Conservation (phyloP, 2,329 filamentous ascomycete species). For the Sarocladium kiliense region DNA sequence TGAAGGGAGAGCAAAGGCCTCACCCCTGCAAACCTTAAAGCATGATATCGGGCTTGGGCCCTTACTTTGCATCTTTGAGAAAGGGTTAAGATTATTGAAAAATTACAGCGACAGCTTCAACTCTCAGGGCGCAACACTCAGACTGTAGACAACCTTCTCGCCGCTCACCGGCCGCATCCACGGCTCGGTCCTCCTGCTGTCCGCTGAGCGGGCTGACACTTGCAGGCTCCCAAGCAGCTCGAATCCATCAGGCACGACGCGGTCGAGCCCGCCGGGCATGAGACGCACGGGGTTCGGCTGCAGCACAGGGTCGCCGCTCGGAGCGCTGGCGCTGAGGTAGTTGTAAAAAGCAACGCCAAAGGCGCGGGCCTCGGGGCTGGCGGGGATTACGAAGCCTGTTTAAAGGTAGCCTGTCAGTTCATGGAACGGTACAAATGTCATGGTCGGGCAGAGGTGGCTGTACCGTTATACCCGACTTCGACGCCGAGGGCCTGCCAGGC, state of each 20-base stretch:
- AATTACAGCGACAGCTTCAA: no score
- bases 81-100: no score
- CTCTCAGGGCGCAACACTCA: no score
- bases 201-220: constrained; percentile 18
- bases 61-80: no score
- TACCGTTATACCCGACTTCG: constrained; percentile 31
- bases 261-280: constrained; percentile 26
- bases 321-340: constrained; percentile 22
- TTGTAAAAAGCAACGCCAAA: constrained; percentile 31
- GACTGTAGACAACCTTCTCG: constrained; percentile 31
- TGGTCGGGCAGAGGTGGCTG: constrained; percentile 16
- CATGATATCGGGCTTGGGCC: no score
- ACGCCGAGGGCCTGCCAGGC: constrained; percentile 37
- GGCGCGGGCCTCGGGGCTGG: constrained; percentile 17
- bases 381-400: constrained; percentile 12
- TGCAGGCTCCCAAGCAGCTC: constrained; percentile 17
- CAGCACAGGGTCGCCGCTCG: constrained; percentile 10
- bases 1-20: no score
- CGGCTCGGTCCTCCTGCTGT: constrained; percentile 16
- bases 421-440: neutral
- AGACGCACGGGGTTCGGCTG: constrained; percentile 24
- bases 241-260: constrained; percentile 22
- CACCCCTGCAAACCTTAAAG: no score
- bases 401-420: neutral
- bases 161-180: constrained; percentile 33